Conservation (phyloP, 306 rosid genomes). For the Pachyrhizus erosus region DNA sequence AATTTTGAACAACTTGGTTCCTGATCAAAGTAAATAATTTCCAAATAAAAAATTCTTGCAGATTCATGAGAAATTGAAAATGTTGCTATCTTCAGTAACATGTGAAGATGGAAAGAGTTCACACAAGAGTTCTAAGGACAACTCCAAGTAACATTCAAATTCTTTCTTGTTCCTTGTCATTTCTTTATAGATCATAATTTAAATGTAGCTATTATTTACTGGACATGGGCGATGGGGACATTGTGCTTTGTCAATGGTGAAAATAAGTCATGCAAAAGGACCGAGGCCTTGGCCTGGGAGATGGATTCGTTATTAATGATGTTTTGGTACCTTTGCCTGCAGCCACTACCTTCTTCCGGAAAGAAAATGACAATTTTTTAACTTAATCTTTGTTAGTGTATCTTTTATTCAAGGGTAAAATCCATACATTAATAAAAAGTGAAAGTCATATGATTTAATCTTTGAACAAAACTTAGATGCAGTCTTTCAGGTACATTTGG, state of each 20-base stretch:
- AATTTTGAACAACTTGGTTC: constrained; percentile 15
- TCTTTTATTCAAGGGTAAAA: neutral
- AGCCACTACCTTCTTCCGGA: neutral
- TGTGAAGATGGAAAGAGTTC: constrained; percentile 58
- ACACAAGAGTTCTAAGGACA: constrained; percentile 58
- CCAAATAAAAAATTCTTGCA: constrained; percentile 43
- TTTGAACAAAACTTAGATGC: neutral
- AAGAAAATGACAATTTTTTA: neutral
- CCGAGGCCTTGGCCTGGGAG: constrained; percentile 11
- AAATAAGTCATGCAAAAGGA: constrained; percentile 1
- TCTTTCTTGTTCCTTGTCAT: constrained; percentile 12
- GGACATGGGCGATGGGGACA: constrained; percentile 2
- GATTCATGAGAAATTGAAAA: constrained; percentile 75
- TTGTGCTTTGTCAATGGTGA: constrained; percentile 9
- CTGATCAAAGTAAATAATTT: constrained; percentile 37
- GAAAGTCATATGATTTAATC: neutral
- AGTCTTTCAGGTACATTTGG: neutral
- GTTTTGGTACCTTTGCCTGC: neutral
- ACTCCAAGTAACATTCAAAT: constrained; percentile 59
- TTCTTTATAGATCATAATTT: constrained; percentile 34
- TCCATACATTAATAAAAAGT: neutral
- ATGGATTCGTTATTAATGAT: constrained; percentile 3
- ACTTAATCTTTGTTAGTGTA: neutral
- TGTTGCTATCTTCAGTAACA: constrained; percentile 59
- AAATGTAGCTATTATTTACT: constrained; percentile 16